These are phyloP conservation scores for Schizophyllum commune DNA, from an alignment of 1,284 basidiomycete genomes.

Conservation along the genomic window DNA sequence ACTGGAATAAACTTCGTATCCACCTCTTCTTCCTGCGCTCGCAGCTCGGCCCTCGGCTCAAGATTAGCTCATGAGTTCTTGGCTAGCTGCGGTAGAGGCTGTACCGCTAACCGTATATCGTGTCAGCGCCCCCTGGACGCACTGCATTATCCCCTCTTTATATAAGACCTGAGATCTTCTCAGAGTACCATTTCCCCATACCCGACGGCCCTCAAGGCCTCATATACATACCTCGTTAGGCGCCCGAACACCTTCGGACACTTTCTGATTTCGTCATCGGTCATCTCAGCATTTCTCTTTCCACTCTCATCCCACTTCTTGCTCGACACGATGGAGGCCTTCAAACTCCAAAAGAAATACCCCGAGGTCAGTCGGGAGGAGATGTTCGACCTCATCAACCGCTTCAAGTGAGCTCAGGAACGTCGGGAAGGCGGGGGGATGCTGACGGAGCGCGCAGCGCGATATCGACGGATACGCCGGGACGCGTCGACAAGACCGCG, in stretches of 20 bases:
- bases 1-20: too few relatives aligned
- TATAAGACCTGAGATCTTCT: too few relatives aligned
- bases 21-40: too few relatives aligned
- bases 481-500: constrained; percentile 76
- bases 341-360: constrained; percentile 89
- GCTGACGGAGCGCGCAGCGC: constrained; percentile 36
- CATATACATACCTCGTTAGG: too few relatives aligned
- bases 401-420: constrained; percentile 75
- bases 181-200: too few relatives aligned
- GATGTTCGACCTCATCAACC: constrained; percentile 87
- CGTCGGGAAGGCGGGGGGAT: not conserved
- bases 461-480: constrained; percentile 80
- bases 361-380: constrained; percentile 89
- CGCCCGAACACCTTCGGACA: not conserved
- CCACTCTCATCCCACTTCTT: not conserved
- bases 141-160: too few relatives aligned
- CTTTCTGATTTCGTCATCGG: not conserved
- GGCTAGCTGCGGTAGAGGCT: too few relatives aligned
- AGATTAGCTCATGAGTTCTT: too few relatives aligned
- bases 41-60: too few relatives aligned
- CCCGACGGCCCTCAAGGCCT: too few relatives aligned
- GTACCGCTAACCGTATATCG: too few relatives aligned
- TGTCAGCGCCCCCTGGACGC: too few relatives aligned
- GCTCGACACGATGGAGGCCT: constrained; percentile 59
- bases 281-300: not conserved